Base-by-base conservation (phyloP, 1,139 yeast genomes). In the Diutina sp. region DNA sequence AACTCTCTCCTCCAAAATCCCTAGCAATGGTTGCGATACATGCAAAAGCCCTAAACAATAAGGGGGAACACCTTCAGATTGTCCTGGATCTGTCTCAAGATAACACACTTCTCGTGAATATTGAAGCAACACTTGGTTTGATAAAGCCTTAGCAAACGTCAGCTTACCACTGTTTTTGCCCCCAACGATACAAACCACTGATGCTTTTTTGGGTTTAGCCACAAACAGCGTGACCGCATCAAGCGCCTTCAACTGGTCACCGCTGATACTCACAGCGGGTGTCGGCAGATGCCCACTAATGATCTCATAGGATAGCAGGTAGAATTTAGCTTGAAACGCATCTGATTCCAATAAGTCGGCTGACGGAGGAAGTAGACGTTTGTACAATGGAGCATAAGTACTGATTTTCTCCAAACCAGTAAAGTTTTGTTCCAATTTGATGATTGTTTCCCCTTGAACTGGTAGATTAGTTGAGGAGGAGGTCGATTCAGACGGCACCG, bases 181-280 rank as follows among this genome's bases (percentile, higher is more conserved):
- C 9, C 53, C 53, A 16, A 50, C 53, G 21, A 50, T n/a, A 50
- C 53, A 50, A 6, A 50, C 53, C 29, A 50, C 53, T 32, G 32
- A 18, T 2, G 41, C 25, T 6, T 16, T 21, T 9, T n/a, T 30
- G 6, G 29, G 18, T n/a, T 38, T n/a, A 9, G 30, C 6, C n/a
- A 50, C n/a, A 4, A 18, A n/a, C 18, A 18, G 12, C 1, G 44
- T 7, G 16, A 50, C 16, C 8, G 25, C 18, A 4, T 7, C 21
- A n/a, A 50, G 29, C 7, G 53, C 53, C 6, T 29, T 18, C 3
- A 30, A 8, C 11, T 50, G 53, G 14, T 18, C 53, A 1, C 41
- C 41, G 29, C 18, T 28, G 4, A 30, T 30, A 9, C n/a, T 28
- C 14, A 50, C 28, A 18, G 53, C 53, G 5, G 53, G 25, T 16